A percentile compares a stretch with the other conserved stretches of the same genome.
phyloP scores from a whole-genome alignment of 306 rosid genomes.

The Acacia acuminata region DNA sequence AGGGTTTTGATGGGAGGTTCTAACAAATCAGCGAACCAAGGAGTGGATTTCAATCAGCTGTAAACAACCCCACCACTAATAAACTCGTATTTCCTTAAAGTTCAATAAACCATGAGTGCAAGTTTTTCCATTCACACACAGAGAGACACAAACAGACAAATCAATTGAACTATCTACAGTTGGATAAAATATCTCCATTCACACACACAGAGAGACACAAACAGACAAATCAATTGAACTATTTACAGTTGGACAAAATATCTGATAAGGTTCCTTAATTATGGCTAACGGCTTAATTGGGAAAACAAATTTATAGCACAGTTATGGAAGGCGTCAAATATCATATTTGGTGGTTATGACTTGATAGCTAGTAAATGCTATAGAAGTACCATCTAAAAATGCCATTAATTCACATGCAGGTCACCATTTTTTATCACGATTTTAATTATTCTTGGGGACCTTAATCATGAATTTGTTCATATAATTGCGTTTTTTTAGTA shows the following conservation, averaged over 20 bases:
- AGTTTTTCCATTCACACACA: neutral
- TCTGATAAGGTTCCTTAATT: neutral
- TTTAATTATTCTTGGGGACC: neutral
- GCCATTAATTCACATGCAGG: neutral
- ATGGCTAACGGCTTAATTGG: neutral
- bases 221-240: neutral
- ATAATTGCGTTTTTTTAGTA: neutral
- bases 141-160: too few relatives aligned
- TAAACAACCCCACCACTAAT: neutral
- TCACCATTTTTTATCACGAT: neutral
- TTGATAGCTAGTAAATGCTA: neutral
- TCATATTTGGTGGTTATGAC: neutral
- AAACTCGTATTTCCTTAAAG: slow-evolving; percentile 22
- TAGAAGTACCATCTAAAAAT: neutral
- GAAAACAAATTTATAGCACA: neutral
- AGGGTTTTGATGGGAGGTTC: slow-evolving; percentile 27
- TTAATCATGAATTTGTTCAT: neutral
- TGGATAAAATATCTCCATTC: neutral
- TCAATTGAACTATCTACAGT: neutral
- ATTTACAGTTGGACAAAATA: neutral
- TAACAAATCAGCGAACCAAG: slow-evolving; percentile 13
- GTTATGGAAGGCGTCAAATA: neutral
- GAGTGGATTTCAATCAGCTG: slow-evolving; percentile 12
- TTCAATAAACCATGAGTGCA: slow-evolving; percentile 26
- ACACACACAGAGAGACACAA: too few relatives aligned